These are phyloP conservation scores for Hypsizygus marmoreus DNA, from an alignment of 768 basidiomycete genomes.

Conservation along the genomic window DNA sequence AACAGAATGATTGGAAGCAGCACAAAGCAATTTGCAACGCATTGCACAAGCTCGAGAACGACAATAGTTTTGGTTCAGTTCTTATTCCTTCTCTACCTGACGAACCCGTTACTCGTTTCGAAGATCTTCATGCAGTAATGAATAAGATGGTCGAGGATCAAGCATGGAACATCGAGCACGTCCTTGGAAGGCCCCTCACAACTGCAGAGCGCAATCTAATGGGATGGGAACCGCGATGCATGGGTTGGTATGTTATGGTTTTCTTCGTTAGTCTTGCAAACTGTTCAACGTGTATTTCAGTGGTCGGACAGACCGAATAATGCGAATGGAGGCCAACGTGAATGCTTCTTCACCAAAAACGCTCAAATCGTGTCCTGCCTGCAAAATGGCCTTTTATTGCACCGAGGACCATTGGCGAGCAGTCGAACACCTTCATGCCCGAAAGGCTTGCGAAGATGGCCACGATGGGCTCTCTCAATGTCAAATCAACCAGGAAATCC, in stretches of 20 bases:
- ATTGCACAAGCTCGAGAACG: constrained; percentile 23
- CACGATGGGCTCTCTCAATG: constrained; percentile 29
- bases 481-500: constrained; percentile 25
- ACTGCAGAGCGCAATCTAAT: constrained; percentile 27
- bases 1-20: constrained; percentile 29
- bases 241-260: constrained; percentile 25
- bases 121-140: constrained; percentile 16
- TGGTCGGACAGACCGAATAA: constrained; percentile 25
- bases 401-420: constrained; percentile 25
- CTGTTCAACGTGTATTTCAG: constrained; percentile 10
- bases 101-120: constrained; percentile 12
- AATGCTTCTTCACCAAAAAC: constrained; percentile 4
- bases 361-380: constrained; percentile 25
- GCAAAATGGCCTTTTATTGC: constrained; percentile 30
- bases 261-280: neutral
- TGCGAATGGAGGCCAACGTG: constrained; percentile 22
- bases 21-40: constrained; percentile 37
- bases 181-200: constrained; percentile 17
- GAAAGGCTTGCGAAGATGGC: constrained; percentile 20
- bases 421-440: constrained; percentile 19
- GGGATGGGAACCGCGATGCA: constrained; percentile 30
- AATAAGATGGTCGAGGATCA: constrained; percentile 12
- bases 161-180: constrained; percentile 5
- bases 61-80: constrained; percentile 8
- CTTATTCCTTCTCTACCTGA: constrained; percentile 11